These are phyloP conservation scores for Alternaria rosae DNA, from an alignment of 2,329 filamentous ascomycete genomes.

Conservation along the genomic window DNA sequence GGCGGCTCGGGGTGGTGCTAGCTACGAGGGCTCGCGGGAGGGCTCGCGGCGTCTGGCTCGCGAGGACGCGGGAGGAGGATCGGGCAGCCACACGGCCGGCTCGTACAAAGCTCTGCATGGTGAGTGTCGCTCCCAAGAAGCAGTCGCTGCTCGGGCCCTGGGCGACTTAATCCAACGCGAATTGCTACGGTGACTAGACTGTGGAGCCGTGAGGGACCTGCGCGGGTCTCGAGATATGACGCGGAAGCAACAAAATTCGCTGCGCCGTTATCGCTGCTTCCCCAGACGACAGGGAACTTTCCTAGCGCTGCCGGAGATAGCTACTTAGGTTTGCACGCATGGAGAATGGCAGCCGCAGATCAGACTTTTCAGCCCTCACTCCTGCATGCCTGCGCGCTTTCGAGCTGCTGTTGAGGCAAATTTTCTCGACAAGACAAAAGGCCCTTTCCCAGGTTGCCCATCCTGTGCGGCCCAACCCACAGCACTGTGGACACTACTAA, in stretches of 20 bases:
- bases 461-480: not conserved
- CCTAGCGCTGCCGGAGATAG: not conserved
- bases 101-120: constrained; percentile 51
- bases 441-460: not conserved
- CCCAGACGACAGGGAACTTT: constrained; percentile 10
- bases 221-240: constrained; percentile 22
- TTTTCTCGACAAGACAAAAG: not conserved
- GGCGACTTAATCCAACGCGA: constrained; percentile 24
- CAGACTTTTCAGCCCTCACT: not conserved
- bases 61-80: constrained; percentile 44
- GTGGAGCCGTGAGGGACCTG: constrained; percentile 19
- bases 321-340: not conserved
- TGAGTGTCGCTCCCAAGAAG: constrained; percentile 36
- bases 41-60: constrained; percentile 34
- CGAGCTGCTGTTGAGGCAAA: not conserved
- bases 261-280: constrained; percentile 22
- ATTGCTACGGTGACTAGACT: constrained; percentile 23
- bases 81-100: constrained; percentile 47
- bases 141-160: constrained; percentile 16
- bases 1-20: constrained; percentile 35
- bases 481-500: not conserved
- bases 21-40: constrained; percentile 45
- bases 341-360: not conserved
- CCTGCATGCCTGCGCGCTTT: not conserved
- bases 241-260: constrained; percentile 42